Evolutionary conservation across 2,329 filamentous ascomycete species (phyloP).

Genomic region (Pyrenophora seminiperda): DNA sequence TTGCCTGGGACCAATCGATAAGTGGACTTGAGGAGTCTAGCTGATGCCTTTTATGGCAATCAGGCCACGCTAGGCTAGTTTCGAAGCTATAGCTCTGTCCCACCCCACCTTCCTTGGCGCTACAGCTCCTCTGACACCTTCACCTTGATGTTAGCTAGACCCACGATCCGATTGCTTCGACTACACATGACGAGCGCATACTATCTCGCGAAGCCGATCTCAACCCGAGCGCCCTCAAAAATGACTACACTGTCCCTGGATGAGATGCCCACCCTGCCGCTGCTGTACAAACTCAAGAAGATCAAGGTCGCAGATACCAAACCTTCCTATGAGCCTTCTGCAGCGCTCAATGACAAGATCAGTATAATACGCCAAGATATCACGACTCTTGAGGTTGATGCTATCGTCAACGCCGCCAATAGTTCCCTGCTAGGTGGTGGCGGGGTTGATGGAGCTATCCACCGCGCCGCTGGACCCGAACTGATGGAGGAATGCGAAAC

Average conservation of each 20-base stretch:
- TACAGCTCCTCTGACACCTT: not conserved
- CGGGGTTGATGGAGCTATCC: constrained; percentile 81
- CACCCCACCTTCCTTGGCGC: not conserved
- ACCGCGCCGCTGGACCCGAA: constrained; percentile 73
- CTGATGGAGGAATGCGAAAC: constrained; percentile 73
- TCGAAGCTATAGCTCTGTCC: constrained; percentile 14
- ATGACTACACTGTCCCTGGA: constrained; percentile 45
- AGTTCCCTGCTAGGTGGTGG: constrained; percentile 77
- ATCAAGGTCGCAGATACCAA: constrained; percentile 46
- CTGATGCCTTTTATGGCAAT: no score
- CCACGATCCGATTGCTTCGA: not conserved
- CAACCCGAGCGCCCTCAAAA: constrained; percentile 5
- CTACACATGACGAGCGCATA: constrained; percentile 31
- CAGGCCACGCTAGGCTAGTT: no score
- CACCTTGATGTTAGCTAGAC: constrained; percentile 1
- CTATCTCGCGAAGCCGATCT: constrained; percentile 27
- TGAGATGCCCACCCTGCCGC: constrained; percentile 66
- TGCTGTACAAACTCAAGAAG: constrained; percentile 67
- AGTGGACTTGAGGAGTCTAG: no score
- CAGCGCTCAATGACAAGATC: constrained; percentile 67
- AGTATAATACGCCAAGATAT: constrained; percentile 77
- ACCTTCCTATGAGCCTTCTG: constrained; percentile 22
- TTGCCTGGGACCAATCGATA: no score
- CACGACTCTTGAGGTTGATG: constrained; percentile 75
- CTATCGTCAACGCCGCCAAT: constrained; percentile 95